Evolutionary conservation across 768 basidiomycete species (phyloP).

Genomic region (Tylopilus sp.): DNA sequence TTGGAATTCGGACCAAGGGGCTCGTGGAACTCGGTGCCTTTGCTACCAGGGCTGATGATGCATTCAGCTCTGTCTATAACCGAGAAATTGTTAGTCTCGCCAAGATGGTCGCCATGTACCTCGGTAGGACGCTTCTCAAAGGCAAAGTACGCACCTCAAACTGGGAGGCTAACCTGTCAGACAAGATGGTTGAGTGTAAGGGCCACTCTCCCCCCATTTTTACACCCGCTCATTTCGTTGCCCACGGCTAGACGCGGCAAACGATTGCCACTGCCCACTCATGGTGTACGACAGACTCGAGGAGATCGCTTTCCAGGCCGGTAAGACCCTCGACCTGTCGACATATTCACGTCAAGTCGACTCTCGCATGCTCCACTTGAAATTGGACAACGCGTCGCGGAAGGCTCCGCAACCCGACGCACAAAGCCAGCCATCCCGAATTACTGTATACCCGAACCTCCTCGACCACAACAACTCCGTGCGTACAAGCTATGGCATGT

Average conservation of each 20-base stretch:
- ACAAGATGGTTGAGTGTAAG: constrained; percentile 39
- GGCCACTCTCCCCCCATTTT: not conserved
- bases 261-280: constrained; percentile 47
- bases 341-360: constrained; percentile 30
- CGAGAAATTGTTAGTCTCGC: constrained; percentile 42
- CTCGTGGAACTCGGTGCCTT: constrained; percentile 47
- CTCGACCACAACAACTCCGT: constrained; percentile 37
- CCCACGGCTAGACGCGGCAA: constrained; percentile 42
- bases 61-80: constrained; percentile 32
- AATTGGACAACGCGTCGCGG: not conserved
- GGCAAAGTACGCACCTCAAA: constrained; percentile 45
- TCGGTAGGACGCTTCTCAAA: constrained; percentile 38
- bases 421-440: constrained; percentile 9
- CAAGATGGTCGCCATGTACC: constrained; percentile 42
- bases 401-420: not conserved
- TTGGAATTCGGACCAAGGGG: constrained; percentile 37
- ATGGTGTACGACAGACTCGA: constrained; percentile 41
- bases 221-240: not conserved
- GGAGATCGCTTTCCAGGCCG: constrained; percentile 26
- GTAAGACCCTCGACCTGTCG: constrained; percentile 14
- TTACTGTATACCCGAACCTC: constrained; percentile 27
- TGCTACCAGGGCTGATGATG: constrained; percentile 38
- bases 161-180: constrained; percentile 41
- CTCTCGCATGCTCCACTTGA: constrained; percentile 4
- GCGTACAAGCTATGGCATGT: constrained; percentile 47